Base-by-base conservation (phyloP, 805 yeast genomes). In the Schizosaccharomyces japonicus region DNA sequence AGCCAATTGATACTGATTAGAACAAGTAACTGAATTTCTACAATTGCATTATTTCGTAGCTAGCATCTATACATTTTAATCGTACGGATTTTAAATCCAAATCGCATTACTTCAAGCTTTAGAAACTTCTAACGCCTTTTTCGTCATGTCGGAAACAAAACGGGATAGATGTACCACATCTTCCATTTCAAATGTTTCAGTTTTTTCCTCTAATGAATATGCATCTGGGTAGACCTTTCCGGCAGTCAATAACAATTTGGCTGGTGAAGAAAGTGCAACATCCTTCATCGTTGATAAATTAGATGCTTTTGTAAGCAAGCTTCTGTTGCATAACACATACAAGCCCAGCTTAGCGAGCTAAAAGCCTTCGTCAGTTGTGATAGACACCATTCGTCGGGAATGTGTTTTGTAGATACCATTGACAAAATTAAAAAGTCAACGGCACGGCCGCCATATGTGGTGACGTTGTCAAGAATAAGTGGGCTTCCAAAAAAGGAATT, bases 261-360 rank as follows among this genome's bases (percentile, higher is more conserved):
- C 55, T 29, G 49, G 42, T 21, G 45, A 39, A 8, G 49, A 33
- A 21, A 5, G 34, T 48, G n/a, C 34, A 47, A 2, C 50, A 39
- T 30, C 44, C 28, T 25, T 44, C 44, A 53, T 45, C 27, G 44
- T 48, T 15, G 44, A 39, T 15, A 48, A 13, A 29, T 55, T 54
- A 15, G 32, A 25, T 23, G 51, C 44, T 25, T 40, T 39, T 8
- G 49, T 47, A 23, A 58, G 45, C 36, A 56, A 28, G 26, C 44
- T 49, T 30, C 48, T 31, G 23, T 58, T 52, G 30, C 59, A 66
- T 39, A 58, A 50, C 11, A 58, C 58, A 48, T 58, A 65, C 19
- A 63, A 51, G 3, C 70, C 69, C 19, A 57, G 55, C 34, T 55
- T 48, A 6, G 63, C 66, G 28, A 60, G 52, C 5, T 61, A 56